Evolutionary conservation across 495 filamentous ascomycete genomes (phyloP).

Genomic region (Aspergillus affinis): DNA sequence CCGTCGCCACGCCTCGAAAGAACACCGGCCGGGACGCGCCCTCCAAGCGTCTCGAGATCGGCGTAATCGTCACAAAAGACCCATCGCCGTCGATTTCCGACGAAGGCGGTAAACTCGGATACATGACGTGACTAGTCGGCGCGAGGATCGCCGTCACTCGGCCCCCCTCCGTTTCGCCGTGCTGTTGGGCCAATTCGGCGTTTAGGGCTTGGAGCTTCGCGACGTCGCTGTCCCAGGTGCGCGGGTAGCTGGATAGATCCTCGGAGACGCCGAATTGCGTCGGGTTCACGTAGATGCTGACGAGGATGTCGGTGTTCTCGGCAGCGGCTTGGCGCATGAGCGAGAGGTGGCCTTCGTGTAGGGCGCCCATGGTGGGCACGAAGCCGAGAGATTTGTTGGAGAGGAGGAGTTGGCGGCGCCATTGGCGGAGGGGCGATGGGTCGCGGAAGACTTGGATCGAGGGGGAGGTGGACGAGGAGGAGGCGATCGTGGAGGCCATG

Average conservation of each 20-base stretch:
- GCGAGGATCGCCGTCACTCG: slow-evolving; percentile 81
- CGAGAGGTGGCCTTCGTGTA: slow-evolving; percentile 87
- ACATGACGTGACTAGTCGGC: slow-evolving; percentile 80
- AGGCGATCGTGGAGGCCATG: slow-evolving; percentile 22
- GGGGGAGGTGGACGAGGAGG: slow-evolving; percentile 25
- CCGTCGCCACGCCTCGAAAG: slow-evolving; percentile 92
- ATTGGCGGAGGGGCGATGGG: slow-evolving; percentile 66
- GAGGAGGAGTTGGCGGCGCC: slow-evolving; percentile 66
- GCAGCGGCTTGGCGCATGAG: slow-evolving; percentile 81
- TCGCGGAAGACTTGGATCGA: slow-evolving; percentile 72
- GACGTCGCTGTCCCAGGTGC: slow-evolving; percentile 81
- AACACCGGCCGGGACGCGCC: slow-evolving; percentile 88
- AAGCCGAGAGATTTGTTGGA: slow-evolving; percentile 75
- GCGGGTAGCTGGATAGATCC: slow-evolving; percentile 83
- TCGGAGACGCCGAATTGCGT: slow-evolving; percentile 93
- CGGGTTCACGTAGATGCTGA: slow-evolving; percentile 92
- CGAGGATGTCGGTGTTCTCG: slow-evolving; percentile 81
- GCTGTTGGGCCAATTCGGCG: slow-evolving; percentile 58
- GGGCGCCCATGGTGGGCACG: slow-evolving; percentile 95
- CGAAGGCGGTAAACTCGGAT: slow-evolving; percentile 79
- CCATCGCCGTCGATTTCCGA: slow-evolving; percentile 75
- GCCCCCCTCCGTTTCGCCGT: slow-evolving; percentile 49
- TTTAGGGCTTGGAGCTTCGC: slow-evolving; percentile 66
- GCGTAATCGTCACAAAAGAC: slow-evolving; percentile 92
- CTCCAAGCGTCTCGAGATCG: slow-evolving; percentile 76